Conservation (phyloP, 2,329 filamentous ascomycete species). For the Amphichorda felina region DNA sequence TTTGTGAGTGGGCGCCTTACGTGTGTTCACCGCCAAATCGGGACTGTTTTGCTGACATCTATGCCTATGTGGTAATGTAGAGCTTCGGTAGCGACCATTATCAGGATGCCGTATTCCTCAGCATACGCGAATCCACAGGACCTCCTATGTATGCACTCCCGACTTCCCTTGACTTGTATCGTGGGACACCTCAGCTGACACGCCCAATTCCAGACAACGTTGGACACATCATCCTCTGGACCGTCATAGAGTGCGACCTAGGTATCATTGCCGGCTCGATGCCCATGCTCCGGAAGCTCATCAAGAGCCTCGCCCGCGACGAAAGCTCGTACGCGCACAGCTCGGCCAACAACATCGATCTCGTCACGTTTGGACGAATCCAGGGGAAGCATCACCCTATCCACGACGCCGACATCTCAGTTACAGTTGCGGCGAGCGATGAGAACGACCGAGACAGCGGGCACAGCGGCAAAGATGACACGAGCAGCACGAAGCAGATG, state of each 20-base stretch:
- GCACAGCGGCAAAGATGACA: not conserved
- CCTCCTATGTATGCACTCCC: not conserved
- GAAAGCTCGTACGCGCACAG: not conserved
- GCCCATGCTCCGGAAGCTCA: constrained; percentile 11
- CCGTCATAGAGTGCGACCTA: constrained; percentile 11
- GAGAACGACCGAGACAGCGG: too few relatives aligned
- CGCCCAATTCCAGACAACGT: constrained; percentile 5
- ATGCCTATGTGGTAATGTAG: not conserved
- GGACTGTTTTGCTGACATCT: not conserved
- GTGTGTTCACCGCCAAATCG: not conserved
- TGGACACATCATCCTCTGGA: constrained; percentile 11
- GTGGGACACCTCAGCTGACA: not conserved
- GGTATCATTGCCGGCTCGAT: constrained; percentile 13
- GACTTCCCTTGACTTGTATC: not conserved
- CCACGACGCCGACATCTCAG: not conserved
- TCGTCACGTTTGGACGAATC: not conserved
- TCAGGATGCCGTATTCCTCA: constrained; percentile 9
- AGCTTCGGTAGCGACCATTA: constrained; percentile 8
- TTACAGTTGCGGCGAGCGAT: not conserved
- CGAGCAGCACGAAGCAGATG: not conserved
- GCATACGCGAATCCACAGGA: constrained; percentile 5
- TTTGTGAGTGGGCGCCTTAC: constrained; percentile 3
- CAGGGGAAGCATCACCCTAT: not conserved
- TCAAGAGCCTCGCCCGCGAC: constrained; percentile 4
- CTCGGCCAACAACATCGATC: not conserved